Conservation (phyloP, 495 filamentous ascomycete species). For the Cryomyces antarcticus region DNA sequence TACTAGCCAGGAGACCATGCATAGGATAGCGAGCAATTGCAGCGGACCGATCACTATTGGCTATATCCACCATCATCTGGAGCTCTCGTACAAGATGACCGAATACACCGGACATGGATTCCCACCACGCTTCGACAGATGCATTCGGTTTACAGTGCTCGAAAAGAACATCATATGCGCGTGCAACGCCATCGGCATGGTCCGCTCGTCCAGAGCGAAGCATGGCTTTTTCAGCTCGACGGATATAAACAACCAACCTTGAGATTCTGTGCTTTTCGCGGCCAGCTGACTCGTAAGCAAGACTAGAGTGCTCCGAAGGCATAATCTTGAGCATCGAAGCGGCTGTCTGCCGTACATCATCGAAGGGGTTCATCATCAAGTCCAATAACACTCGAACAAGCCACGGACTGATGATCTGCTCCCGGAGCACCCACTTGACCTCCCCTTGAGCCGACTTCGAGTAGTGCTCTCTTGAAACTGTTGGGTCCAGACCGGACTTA, state of each 20-base stretch:
- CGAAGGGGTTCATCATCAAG: constrained; percentile 70
- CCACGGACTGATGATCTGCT: constrained; percentile 32
- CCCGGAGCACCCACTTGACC: constrained; percentile 27
- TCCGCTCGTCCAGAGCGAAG: constrained; percentile 55
- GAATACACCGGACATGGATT: constrained; percentile 1
- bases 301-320: not conserved
- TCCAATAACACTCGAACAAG: constrained; percentile 42
- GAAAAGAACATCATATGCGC: constrained; percentile 19
- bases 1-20: constrained; percentile 26
- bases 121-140: not conserved
- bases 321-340: constrained; percentile 27
- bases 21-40: constrained; percentile 17
- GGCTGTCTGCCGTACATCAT: constrained; percentile 62
- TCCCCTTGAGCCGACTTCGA: constrained; percentile 18
- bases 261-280: not conserved
- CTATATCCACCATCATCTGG: constrained; percentile 11
- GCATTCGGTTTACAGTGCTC: not conserved
- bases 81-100: constrained; percentile 3
- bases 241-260: constrained; percentile 5
- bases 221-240: constrained; percentile 35
- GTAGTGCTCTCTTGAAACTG: constrained; percentile 5
- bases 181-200: constrained; percentile 67
- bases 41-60: constrained; percentile 5
- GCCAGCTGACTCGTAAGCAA: not conserved
- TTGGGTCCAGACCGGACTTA: constrained; percentile 28